These are phyloP conservation scores for Cladosporium sp. DNA, from an alignment of 2,329 filamentous ascomycete genomes.

Conservation along the genomic window DNA sequence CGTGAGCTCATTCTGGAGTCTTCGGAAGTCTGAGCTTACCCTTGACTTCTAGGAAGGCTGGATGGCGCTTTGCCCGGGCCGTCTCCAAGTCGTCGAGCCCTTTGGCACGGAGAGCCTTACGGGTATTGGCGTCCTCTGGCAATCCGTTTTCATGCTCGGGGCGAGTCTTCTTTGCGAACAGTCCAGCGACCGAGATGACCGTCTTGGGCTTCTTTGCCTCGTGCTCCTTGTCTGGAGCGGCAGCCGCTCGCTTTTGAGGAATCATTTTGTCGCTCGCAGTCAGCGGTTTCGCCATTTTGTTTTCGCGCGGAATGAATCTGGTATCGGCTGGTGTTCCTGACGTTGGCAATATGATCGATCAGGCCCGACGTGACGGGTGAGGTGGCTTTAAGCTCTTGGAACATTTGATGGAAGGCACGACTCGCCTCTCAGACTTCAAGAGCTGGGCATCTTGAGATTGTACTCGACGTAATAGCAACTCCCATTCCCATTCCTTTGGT, in stretches of 20 bases:
- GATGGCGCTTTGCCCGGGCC: constrained; percentile 6
- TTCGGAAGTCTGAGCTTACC: constrained; percentile 1
- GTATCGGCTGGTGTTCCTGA: not conserved
- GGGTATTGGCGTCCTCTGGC: not conserved
- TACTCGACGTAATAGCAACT: not conserved
- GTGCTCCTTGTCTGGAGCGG: not conserved
- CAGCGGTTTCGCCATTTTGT: no score
- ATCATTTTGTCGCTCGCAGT: not conserved
- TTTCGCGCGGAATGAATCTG: not conserved
- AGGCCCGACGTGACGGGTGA: not conserved
- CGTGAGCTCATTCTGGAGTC: not conserved
- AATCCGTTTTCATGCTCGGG: not conserved
- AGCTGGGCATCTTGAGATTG: no score
- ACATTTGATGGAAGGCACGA: not conserved
- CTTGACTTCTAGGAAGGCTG: constrained; percentile 8
- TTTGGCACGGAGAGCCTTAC: not conserved
- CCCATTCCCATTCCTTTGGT: not conserved
- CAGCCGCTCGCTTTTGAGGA: not conserved
- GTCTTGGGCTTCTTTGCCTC: not conserved
- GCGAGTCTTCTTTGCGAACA: constrained; percentile 5
- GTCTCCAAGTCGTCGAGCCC: not conserved
- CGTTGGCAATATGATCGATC: not conserved
- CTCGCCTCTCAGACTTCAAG: not conserved
- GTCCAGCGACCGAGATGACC: not conserved
- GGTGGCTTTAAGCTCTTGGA: not conserved